Percentiles rank a stretch among this genome's conserved stretches.
These are phyloP conservation scores for Penicillium odoratum DNA, from an alignment of 495 filamentous ascomycete species.

Conservation along the genomic window DNA sequence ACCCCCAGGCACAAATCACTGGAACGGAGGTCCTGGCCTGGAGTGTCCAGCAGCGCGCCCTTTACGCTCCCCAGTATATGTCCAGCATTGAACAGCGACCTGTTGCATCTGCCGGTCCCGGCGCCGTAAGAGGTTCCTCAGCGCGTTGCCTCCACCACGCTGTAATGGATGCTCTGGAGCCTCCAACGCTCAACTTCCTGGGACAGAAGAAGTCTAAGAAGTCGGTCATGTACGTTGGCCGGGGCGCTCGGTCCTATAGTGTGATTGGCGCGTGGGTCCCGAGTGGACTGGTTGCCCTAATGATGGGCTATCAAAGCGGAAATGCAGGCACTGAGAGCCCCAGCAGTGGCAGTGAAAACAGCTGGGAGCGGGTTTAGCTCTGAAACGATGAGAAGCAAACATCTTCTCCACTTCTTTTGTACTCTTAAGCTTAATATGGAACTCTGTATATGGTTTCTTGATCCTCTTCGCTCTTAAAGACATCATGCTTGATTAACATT, in stretches of 20 bases:
- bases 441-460: constrained; percentile 17
- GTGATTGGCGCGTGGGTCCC: constrained; percentile 85
- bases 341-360: constrained; percentile 42
- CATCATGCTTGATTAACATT: constrained; percentile 14
- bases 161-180: constrained; percentile 81
- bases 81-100: constrained; percentile 47
- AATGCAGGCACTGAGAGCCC: constrained; percentile 20
- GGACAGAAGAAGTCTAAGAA: constrained; percentile 41
- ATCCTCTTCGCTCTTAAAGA: constrained; percentile 29
- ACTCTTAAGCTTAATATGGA: constrained; percentile 2
- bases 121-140: constrained; percentile 59
- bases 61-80: constrained; percentile 44
- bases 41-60: constrained; percentile 53
- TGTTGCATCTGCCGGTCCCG: constrained; percentile 43
- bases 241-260: constrained; percentile 80
- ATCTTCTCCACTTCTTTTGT: not conserved
- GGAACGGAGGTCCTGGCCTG: constrained; percentile 65
- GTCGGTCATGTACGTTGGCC: constrained; percentile 69
- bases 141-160: constrained; percentile 76
- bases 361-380: constrained; percentile 37
- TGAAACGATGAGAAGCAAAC: not conserved
- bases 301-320: constrained; percentile 72
- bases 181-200: constrained; percentile 36
- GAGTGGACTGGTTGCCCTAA: constrained; percentile 74
- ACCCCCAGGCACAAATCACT: constrained; percentile 42